A percentile compares a stretch with the other conserved stretches of the same genome.
Evolutionary conservation across 2,329 filamentous ascomycete species (phyloP).

Genomic region (Clarireedia homoeocarpa): DNA sequence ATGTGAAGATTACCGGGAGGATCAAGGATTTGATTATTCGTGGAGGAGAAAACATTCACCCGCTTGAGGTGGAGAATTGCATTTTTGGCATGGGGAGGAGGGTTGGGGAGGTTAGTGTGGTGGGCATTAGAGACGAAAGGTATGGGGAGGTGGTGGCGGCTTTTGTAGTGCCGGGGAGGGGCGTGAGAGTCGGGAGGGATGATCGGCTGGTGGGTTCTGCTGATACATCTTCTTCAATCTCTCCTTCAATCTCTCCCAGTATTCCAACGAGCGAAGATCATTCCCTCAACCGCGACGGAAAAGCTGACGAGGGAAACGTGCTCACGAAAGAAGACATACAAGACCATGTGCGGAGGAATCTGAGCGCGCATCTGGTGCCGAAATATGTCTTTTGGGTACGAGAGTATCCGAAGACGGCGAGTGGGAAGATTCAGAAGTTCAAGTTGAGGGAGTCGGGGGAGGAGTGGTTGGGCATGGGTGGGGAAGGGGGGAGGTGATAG

Average conservation of each 20-base stretch:
- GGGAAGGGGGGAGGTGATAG: not conserved
- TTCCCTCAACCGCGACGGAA: conserved; percentile 1
- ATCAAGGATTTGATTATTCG: conserved; percentile 96
- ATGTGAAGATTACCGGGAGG: conserved; percentile 78
- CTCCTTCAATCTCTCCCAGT: not conserved
- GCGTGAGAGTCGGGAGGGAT: conserved; percentile 12
- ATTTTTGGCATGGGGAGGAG: conserved; percentile 61
- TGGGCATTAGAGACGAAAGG: conserved; percentile 72
- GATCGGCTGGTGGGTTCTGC: conserved; percentile 20
- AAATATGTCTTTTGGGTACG: conserved; percentile 84
- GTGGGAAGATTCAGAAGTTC: conserved; percentile 95
- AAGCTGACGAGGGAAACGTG: conserved; percentile 12
- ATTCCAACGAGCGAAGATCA: no score
- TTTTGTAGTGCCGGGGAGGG: conserved; percentile 57
- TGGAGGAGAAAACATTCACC: conserved; percentile 93
- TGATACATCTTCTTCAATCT: no score
- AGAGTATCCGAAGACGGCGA: conserved; percentile 89
- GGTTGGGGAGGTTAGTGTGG: conserved; percentile 71
- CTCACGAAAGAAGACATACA: conserved; percentile 54
- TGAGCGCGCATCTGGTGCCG: conserved; percentile 73
- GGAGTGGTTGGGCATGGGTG: not conserved
- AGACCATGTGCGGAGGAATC: conserved; percentile 60
- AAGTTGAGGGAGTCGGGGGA: conserved; percentile 56
- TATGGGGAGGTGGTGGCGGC: conserved; percentile 85
- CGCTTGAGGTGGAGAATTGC: conserved; percentile 85